A percentile compares a stretch with the other conserved stretches of the same genome.
phyloP scores from a whole-genome alignment of 2,329 filamentous ascomycete species.

The Emericellopsis atlantica region DNA sequence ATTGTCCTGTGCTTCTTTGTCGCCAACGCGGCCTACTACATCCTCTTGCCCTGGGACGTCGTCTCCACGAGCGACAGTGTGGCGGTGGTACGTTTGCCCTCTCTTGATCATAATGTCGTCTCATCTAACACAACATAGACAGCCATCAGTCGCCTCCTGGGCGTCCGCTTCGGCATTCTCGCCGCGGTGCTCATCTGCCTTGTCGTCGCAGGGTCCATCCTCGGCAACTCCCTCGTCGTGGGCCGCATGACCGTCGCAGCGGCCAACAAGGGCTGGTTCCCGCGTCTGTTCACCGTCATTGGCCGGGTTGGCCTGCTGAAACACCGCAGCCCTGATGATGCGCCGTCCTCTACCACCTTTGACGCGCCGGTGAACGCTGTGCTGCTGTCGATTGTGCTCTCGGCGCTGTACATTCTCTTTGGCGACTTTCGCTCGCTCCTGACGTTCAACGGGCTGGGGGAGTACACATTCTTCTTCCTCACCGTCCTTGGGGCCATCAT shows the following conservation, averaged over 20 bases:
- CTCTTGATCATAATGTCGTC: neutral
- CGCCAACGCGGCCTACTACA: conserved; percentile 49
- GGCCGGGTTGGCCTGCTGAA: conserved; percentile 24
- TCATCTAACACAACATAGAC: conserved; percentile 22
- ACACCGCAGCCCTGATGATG: neutral
- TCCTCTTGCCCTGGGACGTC: conserved; percentile 46
- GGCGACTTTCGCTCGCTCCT: conserved; percentile 49
- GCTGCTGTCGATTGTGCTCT: conserved; percentile 32
- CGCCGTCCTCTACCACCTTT: neutral
- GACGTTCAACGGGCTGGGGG: conserved; percentile 46
- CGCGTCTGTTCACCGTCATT: conserved; percentile 27
- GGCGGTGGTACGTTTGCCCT: conserved; percentile 37
- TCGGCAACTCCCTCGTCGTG: conserved; percentile 50
- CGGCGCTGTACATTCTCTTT: conserved; percentile 43
- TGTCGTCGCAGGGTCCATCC: conserved; percentile 47
- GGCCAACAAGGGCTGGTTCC: conserved; percentile 38
- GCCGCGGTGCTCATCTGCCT: conserved; percentile 45
- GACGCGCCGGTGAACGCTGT: conserved; percentile 39
- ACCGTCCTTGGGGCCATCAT: conserved; percentile 46
- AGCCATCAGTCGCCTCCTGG: conserved; percentile 40
- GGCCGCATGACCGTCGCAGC: conserved; percentile 50
- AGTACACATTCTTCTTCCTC: conserved; percentile 53
- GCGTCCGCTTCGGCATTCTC: conserved; percentile 36
- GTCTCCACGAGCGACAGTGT: conserved; percentile 48
- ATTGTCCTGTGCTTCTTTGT: conserved; percentile 47